phyloP scores from a whole-genome alignment of 768 basidiomycete species.

The Hypholoma sublateritium region DNA sequence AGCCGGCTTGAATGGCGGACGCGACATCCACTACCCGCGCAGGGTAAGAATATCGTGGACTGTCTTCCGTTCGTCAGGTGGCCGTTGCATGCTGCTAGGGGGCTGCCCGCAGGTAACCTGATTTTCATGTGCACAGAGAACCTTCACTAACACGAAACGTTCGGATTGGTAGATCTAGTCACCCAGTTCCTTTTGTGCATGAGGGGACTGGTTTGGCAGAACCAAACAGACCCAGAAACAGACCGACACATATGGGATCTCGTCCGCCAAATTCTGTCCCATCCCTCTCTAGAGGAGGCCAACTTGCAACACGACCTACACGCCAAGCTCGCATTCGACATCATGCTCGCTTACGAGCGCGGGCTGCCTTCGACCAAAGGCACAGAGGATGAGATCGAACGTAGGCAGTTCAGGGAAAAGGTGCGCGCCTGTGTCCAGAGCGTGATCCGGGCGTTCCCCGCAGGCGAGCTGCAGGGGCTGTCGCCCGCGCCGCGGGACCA shows the following conservation, averaged over 20 bases:
- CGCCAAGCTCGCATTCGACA: slow-evolving; percentile 1
- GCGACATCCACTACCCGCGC: not conserved
- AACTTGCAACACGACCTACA: slow-evolving; percentile 1
- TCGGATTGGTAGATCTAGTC: not conserved
- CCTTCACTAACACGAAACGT: not conserved
- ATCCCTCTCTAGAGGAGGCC: slow-evolving; percentile 1
- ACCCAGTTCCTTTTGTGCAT: slow-evolving; percentile 3
- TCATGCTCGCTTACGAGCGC: slow-evolving; percentile 3
- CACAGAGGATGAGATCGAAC: slow-evolving; percentile 1
- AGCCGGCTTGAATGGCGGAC: slow-evolving; percentile 2
- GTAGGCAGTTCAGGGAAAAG: not conserved
- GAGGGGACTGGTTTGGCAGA: not conserved
- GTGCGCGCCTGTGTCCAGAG: not conserved
- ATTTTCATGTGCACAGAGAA: not conserved
- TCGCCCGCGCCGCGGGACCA: not conserved
- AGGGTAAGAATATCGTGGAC: not conserved
- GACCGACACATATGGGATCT: slow-evolving; percentile 2
- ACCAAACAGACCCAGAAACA: not conserved
- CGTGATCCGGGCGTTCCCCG: slow-evolving; percentile 8
- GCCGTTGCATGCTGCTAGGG: slow-evolving; percentile 4
- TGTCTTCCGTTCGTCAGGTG: slow-evolving; percentile 6
- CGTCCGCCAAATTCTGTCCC: not conserved
- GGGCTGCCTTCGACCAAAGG: not conserved
- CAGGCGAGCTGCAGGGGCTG: slow-evolving; percentile 4
- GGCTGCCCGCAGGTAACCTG: slow-evolving; percentile 3